A percentile compares a stretch with the other conserved stretches of the same genome.
phyloP scores from a whole-genome alignment of 2,329 filamentous ascomycete genomes.

The Fusarium subglutinans region DNA sequence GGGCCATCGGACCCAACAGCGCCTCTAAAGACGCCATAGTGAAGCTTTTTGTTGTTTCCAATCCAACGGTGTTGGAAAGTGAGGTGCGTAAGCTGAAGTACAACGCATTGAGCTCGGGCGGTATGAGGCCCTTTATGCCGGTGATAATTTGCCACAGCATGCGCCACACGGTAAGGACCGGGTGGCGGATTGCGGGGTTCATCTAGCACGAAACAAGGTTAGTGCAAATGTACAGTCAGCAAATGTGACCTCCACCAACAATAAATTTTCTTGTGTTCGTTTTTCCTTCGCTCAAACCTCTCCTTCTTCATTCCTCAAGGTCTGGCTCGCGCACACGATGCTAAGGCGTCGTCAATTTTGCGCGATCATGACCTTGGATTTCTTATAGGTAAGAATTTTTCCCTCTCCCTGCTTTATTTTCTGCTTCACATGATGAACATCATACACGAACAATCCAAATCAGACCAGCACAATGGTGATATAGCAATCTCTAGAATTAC shows the following conservation, averaged over 20 bases:
- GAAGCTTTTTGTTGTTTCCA: conserved; percentile 39
- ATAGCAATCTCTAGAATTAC: conserved; percentile 60
- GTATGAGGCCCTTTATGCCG: conserved; percentile 39
- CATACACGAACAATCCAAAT: conserved; percentile 69
- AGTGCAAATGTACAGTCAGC: conserved; percentile 40
- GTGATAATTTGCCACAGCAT: conserved; percentile 43
- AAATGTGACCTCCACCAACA: conserved; percentile 36
- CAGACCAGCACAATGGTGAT: conserved; percentile 68
- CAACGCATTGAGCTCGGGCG: conserved; percentile 12
- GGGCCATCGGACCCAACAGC: conserved; percentile 65
- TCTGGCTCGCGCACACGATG: conserved; percentile 32
- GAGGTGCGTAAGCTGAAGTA: conserved; percentile 31
- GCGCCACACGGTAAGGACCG: conserved; percentile 47
- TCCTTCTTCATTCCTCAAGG: conserved; percentile 36
- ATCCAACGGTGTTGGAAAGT: conserved; percentile 33
- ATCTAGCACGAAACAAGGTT: conserved; percentile 30
- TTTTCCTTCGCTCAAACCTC: conserved; percentile 18
- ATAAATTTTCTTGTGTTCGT: conserved; percentile 40
- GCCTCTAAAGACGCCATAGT: conserved; percentile 66
- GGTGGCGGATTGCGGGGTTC: conserved; percentile 38
- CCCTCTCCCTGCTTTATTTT: not conserved
- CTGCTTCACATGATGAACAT: conserved; percentile 47
- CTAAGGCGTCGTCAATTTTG: conserved; percentile 34
- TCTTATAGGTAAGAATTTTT: conserved; percentile 37
- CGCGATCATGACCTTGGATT: conserved; percentile 18